Base-by-base conservation (phyloP, 1,284 basidiomycete genomes). In the Fomitopsis schrenkii region DNA sequence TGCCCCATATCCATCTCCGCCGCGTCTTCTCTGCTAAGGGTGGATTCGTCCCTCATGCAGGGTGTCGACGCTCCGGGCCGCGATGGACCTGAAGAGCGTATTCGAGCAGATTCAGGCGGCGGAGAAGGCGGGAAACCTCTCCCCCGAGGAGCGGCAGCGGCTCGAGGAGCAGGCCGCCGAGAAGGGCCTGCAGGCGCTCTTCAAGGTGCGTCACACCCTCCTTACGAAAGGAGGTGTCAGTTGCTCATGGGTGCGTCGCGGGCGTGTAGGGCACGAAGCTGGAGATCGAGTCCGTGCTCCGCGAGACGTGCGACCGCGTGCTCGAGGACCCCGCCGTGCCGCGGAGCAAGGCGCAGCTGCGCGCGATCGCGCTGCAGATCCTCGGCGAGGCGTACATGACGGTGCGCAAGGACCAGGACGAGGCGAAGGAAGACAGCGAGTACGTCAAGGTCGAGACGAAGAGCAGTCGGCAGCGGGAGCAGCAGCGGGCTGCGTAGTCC, bases 161-260 rank as follows among this genome's bases (percentile, higher is more conserved):
- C 79, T 99, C 2, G 97, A 99, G 72, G 97, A 99, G 70, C 91
- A 95, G 71, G 97, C 97, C 1, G 95, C 97, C 0, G 94, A 97
- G 78, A 98, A 98, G 75, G 94, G 91, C n/a, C 73, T 97, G 8
- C 90, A 95, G 67, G 94, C 94, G 0, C 77, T 97, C 30, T 97
- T 96, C 86, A 97, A 97, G 82, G 91, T 90, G 55, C 38, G 74
- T 38, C n/a, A 10, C 12, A 9, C 15, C 15, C 17, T 54, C 35
- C 6, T 15, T 6, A 12, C 36, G 1, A 15, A 8, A 9, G 14
- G 6, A n/a, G 19, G 28, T 7, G 5, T 10, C 48, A 9, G 50
- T 35, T 48, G 55, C 19, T 46, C 14, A 33, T 30, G 17, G 35
- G 17, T 12, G 22, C 15, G 46, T 30, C 17, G 8, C 19, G n/a